Evolutionary conservation across 495 filamentous ascomycete species (phyloP).

Genomic region (Elasticomyces elasticus): DNA sequence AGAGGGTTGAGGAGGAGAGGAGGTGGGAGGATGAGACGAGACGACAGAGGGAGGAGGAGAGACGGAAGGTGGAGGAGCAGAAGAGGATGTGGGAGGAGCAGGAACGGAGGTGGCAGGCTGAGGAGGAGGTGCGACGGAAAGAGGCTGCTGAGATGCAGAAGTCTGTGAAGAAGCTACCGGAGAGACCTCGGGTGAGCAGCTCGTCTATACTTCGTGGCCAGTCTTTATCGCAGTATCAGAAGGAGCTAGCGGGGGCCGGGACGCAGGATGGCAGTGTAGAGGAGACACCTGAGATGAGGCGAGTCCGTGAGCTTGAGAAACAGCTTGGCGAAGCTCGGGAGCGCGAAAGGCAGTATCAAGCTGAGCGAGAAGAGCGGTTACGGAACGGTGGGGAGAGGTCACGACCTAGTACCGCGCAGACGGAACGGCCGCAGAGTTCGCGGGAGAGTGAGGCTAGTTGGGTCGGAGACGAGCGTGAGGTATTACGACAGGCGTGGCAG

Average conservation of each 20-base stretch:
- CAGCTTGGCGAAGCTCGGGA: constrained; percentile 79
- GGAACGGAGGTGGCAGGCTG: constrained; percentile 68
- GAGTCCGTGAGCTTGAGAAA: constrained; percentile 72
- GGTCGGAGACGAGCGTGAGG: constrained; percentile 63
- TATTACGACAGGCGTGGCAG: constrained; percentile 62
- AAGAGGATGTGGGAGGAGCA: constrained; percentile 76
- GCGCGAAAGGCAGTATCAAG: constrained; percentile 75
- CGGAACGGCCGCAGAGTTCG: constrained; percentile 9
- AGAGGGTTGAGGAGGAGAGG: constrained; percentile 58
- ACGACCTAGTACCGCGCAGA: constrained; percentile 12
- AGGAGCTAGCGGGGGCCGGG: constrained; percentile 35
- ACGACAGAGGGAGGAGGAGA: constrained; percentile 58
- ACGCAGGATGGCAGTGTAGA: constrained; percentile 27
- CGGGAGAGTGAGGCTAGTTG: constrained; percentile 52
- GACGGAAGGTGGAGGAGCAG: constrained; percentile 59
- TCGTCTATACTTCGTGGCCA: constrained; percentile 69
- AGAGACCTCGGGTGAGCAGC: constrained; percentile 39
- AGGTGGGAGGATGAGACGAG: constrained; percentile 72
- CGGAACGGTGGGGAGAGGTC: constrained; percentile 15
- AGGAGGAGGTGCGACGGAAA: constrained; percentile 61
- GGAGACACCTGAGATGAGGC: constrained; percentile 35
- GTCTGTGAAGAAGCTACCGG: constrained; percentile 40
- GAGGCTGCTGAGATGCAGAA: constrained; percentile 68
- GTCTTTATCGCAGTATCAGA: constrained; percentile 75
- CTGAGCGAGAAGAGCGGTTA: constrained; percentile 57